Evolutionary conservation across 768 basidiomycete genomes (phyloP).

Genomic region (Rubroboletus pulcherrimus): DNA sequence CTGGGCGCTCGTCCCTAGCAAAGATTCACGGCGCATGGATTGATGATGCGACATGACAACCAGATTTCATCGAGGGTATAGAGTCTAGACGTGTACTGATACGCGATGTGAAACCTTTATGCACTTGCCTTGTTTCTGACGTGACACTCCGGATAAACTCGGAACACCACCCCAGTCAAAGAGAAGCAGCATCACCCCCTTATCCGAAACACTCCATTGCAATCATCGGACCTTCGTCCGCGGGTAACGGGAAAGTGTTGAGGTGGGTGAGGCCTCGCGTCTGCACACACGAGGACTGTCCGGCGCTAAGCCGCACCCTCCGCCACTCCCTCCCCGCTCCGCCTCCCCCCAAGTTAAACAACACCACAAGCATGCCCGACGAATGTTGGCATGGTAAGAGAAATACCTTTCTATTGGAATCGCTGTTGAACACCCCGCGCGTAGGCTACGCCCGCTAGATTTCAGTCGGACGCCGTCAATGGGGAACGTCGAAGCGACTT

Average conservation of each 20-base stretch:
- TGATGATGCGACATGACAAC: background rate
- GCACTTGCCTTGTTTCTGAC: background rate
- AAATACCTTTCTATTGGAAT: no score
- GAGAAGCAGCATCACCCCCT: background rate
- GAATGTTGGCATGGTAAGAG: background rate
- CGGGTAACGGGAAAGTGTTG: no score
- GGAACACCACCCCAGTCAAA: background rate
- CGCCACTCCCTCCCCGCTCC: background rate
- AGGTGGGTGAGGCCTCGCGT: no score
- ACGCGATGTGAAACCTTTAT: background rate
- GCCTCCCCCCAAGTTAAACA: background rate
- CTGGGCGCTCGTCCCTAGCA: constrained; percentile 41
- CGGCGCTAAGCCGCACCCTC: no score
- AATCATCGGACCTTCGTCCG: no score
- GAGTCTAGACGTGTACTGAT: background rate
- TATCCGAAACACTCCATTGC: background rate
- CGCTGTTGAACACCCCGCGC: background rate
- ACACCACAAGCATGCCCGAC: background rate
- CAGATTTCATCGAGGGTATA: background rate
- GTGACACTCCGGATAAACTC: background rate
- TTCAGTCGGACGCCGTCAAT: background rate
- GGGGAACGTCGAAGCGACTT: background rate
- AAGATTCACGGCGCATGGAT: constrained; percentile 19
- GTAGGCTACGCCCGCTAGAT: background rate
- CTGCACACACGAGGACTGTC: no score